phyloP scores from a whole-genome alignment of 306 rosid species.

The Glycine tomentella region DNA sequence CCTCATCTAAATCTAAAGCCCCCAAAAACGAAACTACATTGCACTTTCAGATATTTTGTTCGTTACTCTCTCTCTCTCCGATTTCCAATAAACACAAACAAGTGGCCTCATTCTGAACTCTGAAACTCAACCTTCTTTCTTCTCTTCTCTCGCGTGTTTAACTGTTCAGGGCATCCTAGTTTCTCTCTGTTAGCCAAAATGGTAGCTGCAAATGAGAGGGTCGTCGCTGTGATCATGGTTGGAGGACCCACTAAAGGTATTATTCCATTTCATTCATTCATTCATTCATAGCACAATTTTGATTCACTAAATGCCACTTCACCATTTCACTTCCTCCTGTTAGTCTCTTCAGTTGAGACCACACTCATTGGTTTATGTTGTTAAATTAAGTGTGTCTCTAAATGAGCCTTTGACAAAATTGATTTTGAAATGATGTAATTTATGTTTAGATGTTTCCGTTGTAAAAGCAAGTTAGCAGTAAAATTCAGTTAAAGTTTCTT shows the following conservation, averaged over 20 bases:
- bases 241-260: conserved; percentile 97
- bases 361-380: not conserved
- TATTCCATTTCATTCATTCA: not conserved
- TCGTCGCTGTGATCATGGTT: conserved; percentile 96
- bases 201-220: conserved; percentile 77
- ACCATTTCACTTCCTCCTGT: conserved; percentile 5
- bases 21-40: conserved; percentile 29
- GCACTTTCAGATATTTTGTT: conserved; percentile 38
- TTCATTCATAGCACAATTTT: conserved; percentile 25
- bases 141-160: not conserved
- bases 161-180: not conserved
- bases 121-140: conserved; percentile 2
- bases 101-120: not conserved
- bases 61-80: not conserved
- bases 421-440: not conserved
- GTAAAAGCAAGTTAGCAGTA: not conserved
- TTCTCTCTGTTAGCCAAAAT: conserved; percentile 42
- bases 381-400: not conserved
- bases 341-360: not conserved
- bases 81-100: not conserved
- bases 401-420: not conserved
- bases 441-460: not conserved
- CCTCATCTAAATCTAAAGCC: conserved; percentile 8
- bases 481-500: not conserved
- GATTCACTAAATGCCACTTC: conserved; percentile 18